These are phyloP conservation scores for Rutidosis leptorrhynchoides DNA, from an alignment of 129 eudicot species.

Conservation along the genomic window DNA sequence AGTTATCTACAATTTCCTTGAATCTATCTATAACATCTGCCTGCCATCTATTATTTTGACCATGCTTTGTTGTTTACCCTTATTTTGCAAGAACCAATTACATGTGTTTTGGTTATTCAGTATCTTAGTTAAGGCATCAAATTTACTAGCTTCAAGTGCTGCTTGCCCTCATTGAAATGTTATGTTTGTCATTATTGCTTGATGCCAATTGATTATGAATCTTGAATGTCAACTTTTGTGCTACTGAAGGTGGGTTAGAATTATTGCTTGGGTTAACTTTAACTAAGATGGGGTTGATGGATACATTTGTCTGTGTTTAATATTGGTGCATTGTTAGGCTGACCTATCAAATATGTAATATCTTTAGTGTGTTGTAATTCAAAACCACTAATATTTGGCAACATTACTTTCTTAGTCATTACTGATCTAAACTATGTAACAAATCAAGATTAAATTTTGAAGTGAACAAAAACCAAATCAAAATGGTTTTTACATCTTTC, in stretches of 20 bases:
- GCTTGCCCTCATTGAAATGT: neutral
- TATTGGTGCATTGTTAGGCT: too few relatives aligned
- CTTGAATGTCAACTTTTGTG: too few relatives aligned
- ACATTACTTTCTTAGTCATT: neutral
- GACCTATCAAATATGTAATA: too few relatives aligned
- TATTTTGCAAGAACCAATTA: neutral
- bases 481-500: neutral
- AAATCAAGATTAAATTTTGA: neutral
- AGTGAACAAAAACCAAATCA: neutral
- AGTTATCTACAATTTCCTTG: constrained; percentile 25
- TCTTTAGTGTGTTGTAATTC: too few relatives aligned
- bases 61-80: neutral
- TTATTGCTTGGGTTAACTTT: too few relatives aligned
- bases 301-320: too few relatives aligned
- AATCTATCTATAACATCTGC: constrained; percentile 23
- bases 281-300: too few relatives aligned
- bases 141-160: neutral
- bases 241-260: neutral
- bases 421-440: neutral
- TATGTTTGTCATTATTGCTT: neutral
- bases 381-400: too few relatives aligned
- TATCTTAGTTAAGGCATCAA: neutral
- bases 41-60: constrained; percentile 13
- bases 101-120: neutral
- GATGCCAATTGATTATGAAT: neutral